phyloP scores from a whole-genome alignment of 805 yeast species.

The Metschnikowia dekortorum region DNA sequence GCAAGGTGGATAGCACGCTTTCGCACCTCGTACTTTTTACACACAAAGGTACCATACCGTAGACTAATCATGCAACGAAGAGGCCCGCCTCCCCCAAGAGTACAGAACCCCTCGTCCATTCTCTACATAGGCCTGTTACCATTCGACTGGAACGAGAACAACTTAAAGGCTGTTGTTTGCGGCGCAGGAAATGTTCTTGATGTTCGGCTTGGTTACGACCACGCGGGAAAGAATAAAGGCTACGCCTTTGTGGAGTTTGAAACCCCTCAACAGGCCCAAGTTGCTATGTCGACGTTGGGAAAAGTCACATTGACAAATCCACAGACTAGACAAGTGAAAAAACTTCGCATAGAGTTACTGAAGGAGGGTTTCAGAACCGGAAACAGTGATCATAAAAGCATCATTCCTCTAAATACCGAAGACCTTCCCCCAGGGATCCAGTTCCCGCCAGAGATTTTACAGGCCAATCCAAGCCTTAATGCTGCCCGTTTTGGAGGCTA shows the following conservation, averaged over 20 bases:
- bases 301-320: constrained; percentile 37
- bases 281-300: constrained; percentile 42
- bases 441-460: constrained; percentile 46
- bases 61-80: constrained; percentile 8
- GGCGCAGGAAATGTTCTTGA: constrained; percentile 72
- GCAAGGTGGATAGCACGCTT: neutral
- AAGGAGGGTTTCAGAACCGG: constrained; percentile 48
- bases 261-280: constrained; percentile 47
- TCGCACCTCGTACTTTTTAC: neutral
- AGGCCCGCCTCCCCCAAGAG: constrained; percentile 4
- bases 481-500: constrained; percentile 1
- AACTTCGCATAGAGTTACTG: constrained; percentile 53
- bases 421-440: constrained; percentile 54
- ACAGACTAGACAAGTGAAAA: constrained; percentile 27
- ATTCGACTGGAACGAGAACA: constrained; percentile 64
- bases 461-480: constrained; percentile 1
- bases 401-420: constrained; percentile 42
- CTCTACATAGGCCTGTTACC: constrained; percentile 64
- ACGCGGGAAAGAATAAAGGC: constrained; percentile 59
- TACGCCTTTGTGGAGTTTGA: constrained; percentile 61
- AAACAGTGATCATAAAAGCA: constrained; percentile 36
- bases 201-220: constrained; percentile 58
- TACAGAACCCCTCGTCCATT: constrained; percentile 33
- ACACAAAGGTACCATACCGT: neutral
- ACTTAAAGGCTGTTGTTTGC: constrained; percentile 57